Evolutionary conservation across 1,139 yeast genomes (phyloP), one percentile per base, ranked within the genome.

Genomic region (Insectozyma bohioensis): DNA sequence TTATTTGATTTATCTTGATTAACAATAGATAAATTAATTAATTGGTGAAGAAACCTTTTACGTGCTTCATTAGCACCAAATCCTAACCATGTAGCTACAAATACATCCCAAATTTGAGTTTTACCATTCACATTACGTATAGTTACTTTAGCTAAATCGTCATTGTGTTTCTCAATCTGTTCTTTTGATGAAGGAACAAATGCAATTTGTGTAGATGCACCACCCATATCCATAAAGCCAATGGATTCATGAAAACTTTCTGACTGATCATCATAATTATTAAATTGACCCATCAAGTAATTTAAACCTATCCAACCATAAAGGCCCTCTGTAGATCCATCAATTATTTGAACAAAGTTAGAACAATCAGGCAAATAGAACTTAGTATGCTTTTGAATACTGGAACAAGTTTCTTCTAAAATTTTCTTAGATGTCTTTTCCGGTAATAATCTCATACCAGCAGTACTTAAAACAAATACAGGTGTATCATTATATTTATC

Each of bases 141-240:
- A 6, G 66, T 64, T 1, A 84, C 73, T 5, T 63, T 67, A 3
- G 82, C 69, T 30, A 83, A 67, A 52, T 84, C 90, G 22, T 83
- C 85, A 24, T 57, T 53, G 51, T 84, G 90, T 42, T 68, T 72
- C 17, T 56, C 54, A 10, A 78, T 56, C 37, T 83, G 84, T 16
- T 65, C 64, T 6, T 44, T 42, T 10, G 69, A 63, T 3, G 78
- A 72, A 0, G 94, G 94, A 11, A 78, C 84, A 64, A 84, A 85
- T 7, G 92, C 86, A 20, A 85, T 72, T 48, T 85, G 95, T 0
- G 88, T 81, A 3, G 90, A 82, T 0, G 94, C 95, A 12, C 95
- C 95, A 6, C 95, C 95, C 95, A 84, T 84, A 54, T 84, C 95
- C 90, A 85, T 82, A 48, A 85, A 84, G 2, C 95, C 95, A 37